Base-by-base conservation (phyloP, 371 early-diverging fungal genomes). In the Antonospora locustae region DNA sequence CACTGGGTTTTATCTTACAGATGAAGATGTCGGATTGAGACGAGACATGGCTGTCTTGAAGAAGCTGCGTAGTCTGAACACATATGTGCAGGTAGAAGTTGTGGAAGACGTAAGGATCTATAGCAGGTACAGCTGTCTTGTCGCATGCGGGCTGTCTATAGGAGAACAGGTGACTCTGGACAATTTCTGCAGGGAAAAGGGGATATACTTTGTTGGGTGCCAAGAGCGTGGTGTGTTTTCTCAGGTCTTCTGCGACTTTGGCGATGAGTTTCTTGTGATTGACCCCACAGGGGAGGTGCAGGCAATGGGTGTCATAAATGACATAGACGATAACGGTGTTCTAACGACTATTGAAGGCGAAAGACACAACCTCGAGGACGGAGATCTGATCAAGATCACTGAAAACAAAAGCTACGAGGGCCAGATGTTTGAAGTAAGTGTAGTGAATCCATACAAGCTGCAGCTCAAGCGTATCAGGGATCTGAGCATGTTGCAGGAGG, bases 211-310 rank as follows among this genome's bases (percentile, higher is more conserved):
- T 69, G 87, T 96, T 49, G 79, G 87, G 2, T 85, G 90, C 36
- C 86, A 90, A 71, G 77, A 79, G 2, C 78, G 84, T 29, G 99
- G 99, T 61, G 80, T 99, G 22, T 92, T 94, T 77, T 90, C 88
- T 77, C 84, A 78, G 50, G 78, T 84, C 7, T 99, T 99, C 75
- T 85, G 84, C 64, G 99, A 99, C 72, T 95, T 96, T 78, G 91
- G 92, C 39, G 67, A 77, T 7, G 76, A 79, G 2, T 97, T 95
- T 72, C 77, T 77, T 27, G 83, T 91, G 17, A 72, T 76, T 16
- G 99, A 99, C 74, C 76, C 82, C 23, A 92, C 82, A 19, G 99
- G 99, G 27, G 94, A 93, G 70, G 82, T 83, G 54, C 84, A 90
- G 11, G 73, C 86, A 22, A 78, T 78, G 16, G 97, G 96, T 37